These are phyloP conservation scores for Pseudocercospora vitis DNA, from an alignment of 2,329 filamentous ascomycete genomes.

Conservation along the genomic window DNA sequence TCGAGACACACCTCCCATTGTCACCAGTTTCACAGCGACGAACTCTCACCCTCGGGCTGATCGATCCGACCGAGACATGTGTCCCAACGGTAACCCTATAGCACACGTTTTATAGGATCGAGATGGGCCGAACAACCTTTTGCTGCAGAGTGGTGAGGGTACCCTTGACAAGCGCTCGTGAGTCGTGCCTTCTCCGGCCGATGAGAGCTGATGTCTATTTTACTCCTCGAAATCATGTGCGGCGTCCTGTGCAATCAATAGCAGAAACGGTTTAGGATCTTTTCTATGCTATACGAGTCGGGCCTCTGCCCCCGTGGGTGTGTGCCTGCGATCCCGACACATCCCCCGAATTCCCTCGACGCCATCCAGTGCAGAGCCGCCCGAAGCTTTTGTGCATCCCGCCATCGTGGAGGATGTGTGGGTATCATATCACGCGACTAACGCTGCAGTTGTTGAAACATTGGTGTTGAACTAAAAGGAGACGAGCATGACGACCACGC, in stretches of 20 bases:
- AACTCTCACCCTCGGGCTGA: slow-evolving; percentile 1
- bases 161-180: slow-evolving; percentile 1
- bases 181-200: slow-evolving; percentile 1
- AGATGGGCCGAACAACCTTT: neutral
- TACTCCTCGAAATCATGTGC: slow-evolving; percentile 7
- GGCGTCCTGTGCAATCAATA: slow-evolving; percentile 5
- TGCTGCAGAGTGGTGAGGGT: neutral
- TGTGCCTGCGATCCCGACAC: neutral
- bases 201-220: neutral
- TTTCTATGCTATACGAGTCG: slow-evolving; percentile 12
- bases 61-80: slow-evolving; percentile 6
- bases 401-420: slow-evolving; percentile 36
- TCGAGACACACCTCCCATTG: neutral
- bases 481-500: neutral
- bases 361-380: slow-evolving; percentile 12
- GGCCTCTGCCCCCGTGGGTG: too few relatives aligned
- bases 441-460: slow-evolving; percentile 39
- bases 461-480: slow-evolving; percentile 11
- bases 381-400: slow-evolving; percentile 18
- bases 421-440: slow-evolving; percentile 32
- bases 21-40: neutral
- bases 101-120: slow-evolving; percentile 10
- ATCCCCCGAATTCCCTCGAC: neutral
- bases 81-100: slow-evolving; percentile 11
- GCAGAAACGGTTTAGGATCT: slow-evolving; percentile 8